A percentile compares a stretch with the other conserved stretches of the same genome.
Conservation (phyloP, 2,329 filamentous ascomycete species). For the Colletotrichum sp. region DNA sequence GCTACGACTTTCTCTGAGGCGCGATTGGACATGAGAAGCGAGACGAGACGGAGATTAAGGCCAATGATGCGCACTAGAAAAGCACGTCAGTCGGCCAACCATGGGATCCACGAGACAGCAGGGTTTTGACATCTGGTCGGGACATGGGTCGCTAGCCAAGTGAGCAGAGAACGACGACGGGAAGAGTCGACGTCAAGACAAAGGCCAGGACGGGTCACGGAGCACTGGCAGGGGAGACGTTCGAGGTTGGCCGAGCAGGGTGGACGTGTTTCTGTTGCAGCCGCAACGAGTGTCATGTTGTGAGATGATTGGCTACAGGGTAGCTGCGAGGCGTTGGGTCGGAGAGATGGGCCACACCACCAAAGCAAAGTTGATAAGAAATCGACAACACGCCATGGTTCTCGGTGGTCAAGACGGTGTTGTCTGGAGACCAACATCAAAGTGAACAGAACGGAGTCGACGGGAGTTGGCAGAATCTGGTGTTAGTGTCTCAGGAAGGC, state of each 20-base stretch:
- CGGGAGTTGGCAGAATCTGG: slow-evolving; percentile 16
- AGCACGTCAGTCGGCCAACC: slow-evolving; percentile 2
- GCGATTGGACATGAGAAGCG: neutral
- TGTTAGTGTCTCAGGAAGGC: neutral
- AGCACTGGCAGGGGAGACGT: neutral
- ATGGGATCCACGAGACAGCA: neutral
- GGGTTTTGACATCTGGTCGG: neutral
- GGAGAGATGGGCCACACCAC: slow-evolving; percentile 23
- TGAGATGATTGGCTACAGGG: slow-evolving; percentile 32
- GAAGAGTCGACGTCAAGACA: neutral
- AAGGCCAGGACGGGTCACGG: slow-evolving; percentile 18
- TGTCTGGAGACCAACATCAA: neutral
- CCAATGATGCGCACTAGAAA: slow-evolving; percentile 8
- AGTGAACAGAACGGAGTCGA: neutral
- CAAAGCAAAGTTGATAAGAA: neutral
- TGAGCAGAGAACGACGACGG: neutral
- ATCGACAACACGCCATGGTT: slow-evolving; percentile 2
- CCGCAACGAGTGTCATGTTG: slow-evolving; percentile 27
- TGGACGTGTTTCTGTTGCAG: slow-evolving; percentile 34
- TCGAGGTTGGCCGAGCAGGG: slow-evolving; percentile 23
- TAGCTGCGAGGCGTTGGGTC: slow-evolving; percentile 23
- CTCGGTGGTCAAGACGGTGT: neutral
- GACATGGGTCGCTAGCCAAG: neutral
- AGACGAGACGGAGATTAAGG: neutral
- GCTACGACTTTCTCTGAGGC: slow-evolving; percentile 11